A percentile compares a stretch with the other conserved stretches of the same genome.
Evolutionary conservation across 1,284 basidiomycete species (phyloP).

Genomic region (Abortiporus biennis): DNA sequence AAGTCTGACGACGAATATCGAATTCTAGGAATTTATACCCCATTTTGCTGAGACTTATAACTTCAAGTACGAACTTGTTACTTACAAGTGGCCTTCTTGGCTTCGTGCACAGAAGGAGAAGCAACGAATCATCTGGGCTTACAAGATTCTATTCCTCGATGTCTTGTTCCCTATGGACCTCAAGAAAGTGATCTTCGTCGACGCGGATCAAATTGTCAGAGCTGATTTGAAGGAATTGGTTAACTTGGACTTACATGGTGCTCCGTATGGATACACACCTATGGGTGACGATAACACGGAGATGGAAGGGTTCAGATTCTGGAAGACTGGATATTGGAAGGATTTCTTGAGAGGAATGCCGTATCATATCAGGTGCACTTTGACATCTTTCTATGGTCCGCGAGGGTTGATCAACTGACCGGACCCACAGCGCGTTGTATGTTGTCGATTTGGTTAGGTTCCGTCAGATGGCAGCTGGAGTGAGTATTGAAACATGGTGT

Average conservation of each 20-base stretch:
- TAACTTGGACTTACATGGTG: slow-evolving; percentile 85
- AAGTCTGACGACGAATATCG: slow-evolving; percentile 3
- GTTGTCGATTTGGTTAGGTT: slow-evolving; percentile 96
- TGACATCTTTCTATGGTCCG: slow-evolving; percentile 5
- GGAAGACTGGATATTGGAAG: slow-evolving; percentile 95
- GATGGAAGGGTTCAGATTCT: slow-evolving; percentile 98
- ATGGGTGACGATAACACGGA: slow-evolving; percentile 95
- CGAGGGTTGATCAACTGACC: not conserved
- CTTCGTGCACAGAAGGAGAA: slow-evolving; percentile 95
- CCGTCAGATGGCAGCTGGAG: slow-evolving; percentile 84
- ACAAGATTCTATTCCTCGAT: slow-evolving; percentile 98
- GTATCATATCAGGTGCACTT: slow-evolving; percentile 91
- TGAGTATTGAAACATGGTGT: slow-evolving; percentile 29
- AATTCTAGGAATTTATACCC: slow-evolving; percentile 85
- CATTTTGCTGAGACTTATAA: slow-evolving; percentile 85
- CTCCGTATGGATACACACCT: slow-evolving; percentile 92
- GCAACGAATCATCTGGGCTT: slow-evolving; percentile 98
- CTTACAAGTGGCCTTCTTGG: slow-evolving; percentile 99
- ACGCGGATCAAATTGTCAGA: slow-evolving; percentile 95
- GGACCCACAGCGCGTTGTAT: slow-evolving; percentile 73
- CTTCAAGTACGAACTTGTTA: slow-evolving; percentile 95
- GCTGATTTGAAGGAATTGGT: slow-evolving; percentile 93
- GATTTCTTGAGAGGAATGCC: slow-evolving; percentile 76
- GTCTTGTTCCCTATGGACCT: slow-evolving; percentile 98
- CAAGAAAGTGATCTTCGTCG: slow-evolving; percentile 98